Evolutionary conservation across 2,329 filamentous ascomycete genomes (phyloP).

Genomic region (Fusarium pseudograminearum): DNA sequence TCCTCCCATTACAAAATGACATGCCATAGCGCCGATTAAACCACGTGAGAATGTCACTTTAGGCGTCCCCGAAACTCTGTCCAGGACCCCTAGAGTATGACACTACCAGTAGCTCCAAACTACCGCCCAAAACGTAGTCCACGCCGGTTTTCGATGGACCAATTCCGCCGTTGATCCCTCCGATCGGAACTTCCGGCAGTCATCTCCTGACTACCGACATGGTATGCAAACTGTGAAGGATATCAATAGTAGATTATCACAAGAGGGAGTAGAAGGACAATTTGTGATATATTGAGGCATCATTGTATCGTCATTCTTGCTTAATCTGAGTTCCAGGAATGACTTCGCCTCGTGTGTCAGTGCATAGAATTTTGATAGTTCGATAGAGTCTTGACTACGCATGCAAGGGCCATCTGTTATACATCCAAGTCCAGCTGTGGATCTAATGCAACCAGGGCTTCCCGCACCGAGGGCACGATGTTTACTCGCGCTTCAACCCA

Average conservation of each 20-base stretch:
- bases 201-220: neutral
- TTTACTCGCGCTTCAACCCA: slow-evolving; percentile 59
- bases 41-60: slow-evolving; percentile 1
- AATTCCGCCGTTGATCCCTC: neutral
- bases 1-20: neutral
- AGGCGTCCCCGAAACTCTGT: neutral
- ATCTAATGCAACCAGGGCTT: neutral
- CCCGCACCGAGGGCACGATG: too few species aligned
- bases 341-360: neutral
- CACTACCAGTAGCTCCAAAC: neutral
- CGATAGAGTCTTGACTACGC: neutral
- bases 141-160: neutral
- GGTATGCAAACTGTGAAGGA: too few species aligned
- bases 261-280: neutral
- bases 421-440: neutral
- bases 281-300: neutral
- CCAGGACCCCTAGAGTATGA: neutral
- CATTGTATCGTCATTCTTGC: neutral
- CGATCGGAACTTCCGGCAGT: neutral
- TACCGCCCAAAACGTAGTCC: neutral
- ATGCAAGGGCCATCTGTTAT: neutral
- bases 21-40: neutral
- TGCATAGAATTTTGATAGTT: neutral
- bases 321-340: neutral
- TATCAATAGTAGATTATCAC: too few species aligned